These are phyloP conservation scores for Aspergillus ellipticus DNA, from an alignment of 495 filamentous ascomycete genomes.

Conservation along the genomic window DNA sequence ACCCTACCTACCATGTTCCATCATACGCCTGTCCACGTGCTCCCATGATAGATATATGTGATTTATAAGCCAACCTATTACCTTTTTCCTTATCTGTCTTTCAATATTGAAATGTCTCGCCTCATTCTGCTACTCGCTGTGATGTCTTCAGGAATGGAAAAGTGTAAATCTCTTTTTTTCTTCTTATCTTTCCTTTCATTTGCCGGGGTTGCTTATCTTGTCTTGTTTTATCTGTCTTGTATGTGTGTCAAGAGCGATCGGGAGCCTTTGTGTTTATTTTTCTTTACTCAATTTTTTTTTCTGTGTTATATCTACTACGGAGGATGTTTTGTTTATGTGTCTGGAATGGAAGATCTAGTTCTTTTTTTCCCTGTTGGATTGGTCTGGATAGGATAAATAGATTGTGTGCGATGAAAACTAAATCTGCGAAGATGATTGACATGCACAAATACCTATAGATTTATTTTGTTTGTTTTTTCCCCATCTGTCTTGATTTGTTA, in stretches of 20 bases:
- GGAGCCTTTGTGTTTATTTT: too few relatives aligned
- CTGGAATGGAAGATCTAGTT: too few relatives aligned
- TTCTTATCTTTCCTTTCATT: not conserved
- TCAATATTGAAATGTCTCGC: conserved; percentile 7
- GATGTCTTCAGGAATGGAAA: conserved; percentile 15
- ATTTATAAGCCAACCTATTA: conserved; percentile 13
- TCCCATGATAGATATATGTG: conserved; percentile 25
- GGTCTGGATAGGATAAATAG: too few relatives aligned
- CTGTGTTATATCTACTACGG: too few relatives aligned
- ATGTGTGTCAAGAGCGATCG: not conserved
- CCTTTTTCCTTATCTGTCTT: conserved; percentile 12
- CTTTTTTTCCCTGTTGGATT: too few relatives aligned
- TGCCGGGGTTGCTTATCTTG: not conserved
- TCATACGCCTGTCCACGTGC: conserved; percentile 19
- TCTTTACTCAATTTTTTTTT: too few relatives aligned
- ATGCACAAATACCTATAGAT: too few relatives aligned
- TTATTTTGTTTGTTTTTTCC: too few relatives aligned
- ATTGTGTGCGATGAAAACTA: too few relatives aligned
- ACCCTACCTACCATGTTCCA: conserved; percentile 11
- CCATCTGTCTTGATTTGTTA: too few relatives aligned
- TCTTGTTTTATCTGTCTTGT: not conserved
- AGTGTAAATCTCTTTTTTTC: conserved; percentile 7
- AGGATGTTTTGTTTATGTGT: too few relatives aligned
- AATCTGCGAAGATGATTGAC: too few relatives aligned
- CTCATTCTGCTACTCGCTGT: conserved; percentile 19